These are phyloP conservation scores for Diutina mesorugosa DNA, from an alignment of 1,139 yeast species.

Conservation along the genomic window DNA sequence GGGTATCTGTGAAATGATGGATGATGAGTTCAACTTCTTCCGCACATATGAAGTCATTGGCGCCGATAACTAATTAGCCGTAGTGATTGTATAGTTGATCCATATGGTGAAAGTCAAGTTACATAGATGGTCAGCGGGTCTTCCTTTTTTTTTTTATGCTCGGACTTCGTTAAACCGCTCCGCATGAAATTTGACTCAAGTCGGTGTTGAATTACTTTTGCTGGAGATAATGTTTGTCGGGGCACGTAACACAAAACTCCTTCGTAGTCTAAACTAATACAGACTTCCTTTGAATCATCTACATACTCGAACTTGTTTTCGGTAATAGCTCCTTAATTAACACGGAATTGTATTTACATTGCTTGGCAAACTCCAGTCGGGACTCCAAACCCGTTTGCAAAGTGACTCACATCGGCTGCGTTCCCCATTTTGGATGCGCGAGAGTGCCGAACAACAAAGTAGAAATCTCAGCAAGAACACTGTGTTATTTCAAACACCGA, in stretches of 20 bases:
- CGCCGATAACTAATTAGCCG: constrained; percentile 15
- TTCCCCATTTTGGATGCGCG: background rate
- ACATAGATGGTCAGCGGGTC: no score
- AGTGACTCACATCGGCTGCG: background rate
- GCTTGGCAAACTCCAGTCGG: background rate
- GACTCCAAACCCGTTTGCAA: background rate
- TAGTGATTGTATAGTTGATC: background rate
- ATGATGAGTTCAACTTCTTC: constrained; percentile 36
- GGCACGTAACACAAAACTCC: background rate
- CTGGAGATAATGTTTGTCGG: background rate
- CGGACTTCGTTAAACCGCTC: background rate
- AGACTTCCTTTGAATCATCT: no score
- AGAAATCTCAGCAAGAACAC: background rate
- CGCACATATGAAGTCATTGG: constrained; percentile 32
- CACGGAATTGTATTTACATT: background rate
- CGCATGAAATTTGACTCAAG: background rate
- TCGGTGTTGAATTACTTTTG: background rate
- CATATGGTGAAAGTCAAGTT: background rate
- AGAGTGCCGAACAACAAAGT: background rate
- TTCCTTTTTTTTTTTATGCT: background rate
- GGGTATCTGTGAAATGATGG: constrained; percentile 51
- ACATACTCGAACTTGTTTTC: no score
- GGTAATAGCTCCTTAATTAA: no score
- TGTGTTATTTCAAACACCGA: background rate
- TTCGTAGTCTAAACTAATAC: no score